Evolutionary conservation across 768 basidiomycete genomes (phyloP).

Genomic region (Termitomyces sp.): DNA sequence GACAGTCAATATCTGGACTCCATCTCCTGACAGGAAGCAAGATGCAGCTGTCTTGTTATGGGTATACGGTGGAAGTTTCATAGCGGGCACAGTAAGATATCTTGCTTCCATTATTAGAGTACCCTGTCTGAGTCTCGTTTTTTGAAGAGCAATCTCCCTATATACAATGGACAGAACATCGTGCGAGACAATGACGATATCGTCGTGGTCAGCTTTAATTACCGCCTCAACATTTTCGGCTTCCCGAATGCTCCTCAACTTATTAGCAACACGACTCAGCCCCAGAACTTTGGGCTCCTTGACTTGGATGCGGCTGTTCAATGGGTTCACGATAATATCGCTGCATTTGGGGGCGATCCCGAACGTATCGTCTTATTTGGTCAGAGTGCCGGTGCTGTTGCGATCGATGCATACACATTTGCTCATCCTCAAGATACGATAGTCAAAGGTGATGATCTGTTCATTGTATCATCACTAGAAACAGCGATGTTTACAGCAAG

Average conservation of each 20-base stretch:
- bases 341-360: constrained; percentile 37
- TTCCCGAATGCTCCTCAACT: constrained; percentile 35
- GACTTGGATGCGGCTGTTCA: constrained; percentile 36
- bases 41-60: constrained; percentile 29
- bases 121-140: neutral
- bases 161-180: constrained; percentile 25
- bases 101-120: too few relatives aligned
- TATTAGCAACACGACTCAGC: constrained; percentile 10
- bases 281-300: constrained; percentile 36
- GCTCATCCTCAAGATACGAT: constrained; percentile 28
- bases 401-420: constrained; percentile 29
- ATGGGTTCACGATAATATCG: constrained; percentile 45
- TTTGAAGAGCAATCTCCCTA: constrained; percentile 23
- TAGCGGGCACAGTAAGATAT: constrained; percentile 27
- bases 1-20: constrained; percentile 34
- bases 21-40: constrained; percentile 24
- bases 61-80: constrained; percentile 35
- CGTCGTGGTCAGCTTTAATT: constrained; percentile 31
- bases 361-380: constrained; percentile 31
- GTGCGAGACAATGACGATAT: constrained; percentile 31
- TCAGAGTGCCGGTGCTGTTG: constrained; percentile 30
- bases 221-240: constrained; percentile 34
- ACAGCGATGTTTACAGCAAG: neutral
- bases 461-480: neutral
- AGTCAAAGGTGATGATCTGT: constrained; percentile 5